A percentile compares a stretch with the other conserved stretches of the same genome.
phyloP scores from a whole-genome alignment of 345 rosid genomes.

The Rhodamnia argentea region DNA sequence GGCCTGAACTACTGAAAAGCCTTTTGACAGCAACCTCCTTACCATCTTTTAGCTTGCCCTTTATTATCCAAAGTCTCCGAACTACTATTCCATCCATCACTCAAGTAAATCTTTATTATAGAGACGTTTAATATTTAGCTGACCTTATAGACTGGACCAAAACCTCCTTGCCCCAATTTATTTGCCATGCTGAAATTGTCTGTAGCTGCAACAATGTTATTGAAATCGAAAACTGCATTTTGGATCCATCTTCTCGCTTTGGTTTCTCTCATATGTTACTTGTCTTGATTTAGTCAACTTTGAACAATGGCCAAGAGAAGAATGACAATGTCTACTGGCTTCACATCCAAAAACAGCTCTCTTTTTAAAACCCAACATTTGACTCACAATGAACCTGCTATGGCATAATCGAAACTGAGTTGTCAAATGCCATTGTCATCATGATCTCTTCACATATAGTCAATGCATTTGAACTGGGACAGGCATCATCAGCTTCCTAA shows the following conservation, averaged over 20 bases:
- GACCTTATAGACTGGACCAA: constrained; percentile 1
- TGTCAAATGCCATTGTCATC: neutral
- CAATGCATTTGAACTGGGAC: neutral
- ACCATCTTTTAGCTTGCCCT: neutral
- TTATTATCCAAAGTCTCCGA: neutral
- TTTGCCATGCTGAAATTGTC: neutral
- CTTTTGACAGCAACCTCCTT: neutral
- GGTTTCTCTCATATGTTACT: neutral
- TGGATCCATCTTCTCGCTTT: too few species aligned
- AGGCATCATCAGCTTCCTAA: neutral
- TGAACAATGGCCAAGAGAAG: neutral
- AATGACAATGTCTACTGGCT: neutral
- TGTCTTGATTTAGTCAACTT: neutral
- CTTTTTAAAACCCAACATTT: neutral
- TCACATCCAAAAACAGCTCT: neutral
- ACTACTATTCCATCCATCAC: neutral
- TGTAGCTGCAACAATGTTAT: neutral
- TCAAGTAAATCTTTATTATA: neutral
- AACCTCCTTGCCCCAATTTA: neutral
- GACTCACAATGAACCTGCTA: neutral
- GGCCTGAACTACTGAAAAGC: neutral
- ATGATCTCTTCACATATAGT: neutral
- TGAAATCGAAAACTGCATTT: too few species aligned
- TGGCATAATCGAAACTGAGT: neutral
- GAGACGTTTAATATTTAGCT: neutral